These are phyloP conservation scores for Brassica rapa DNA, from an alignment of 345 rosid species.

Conservation along the genomic window DNA sequence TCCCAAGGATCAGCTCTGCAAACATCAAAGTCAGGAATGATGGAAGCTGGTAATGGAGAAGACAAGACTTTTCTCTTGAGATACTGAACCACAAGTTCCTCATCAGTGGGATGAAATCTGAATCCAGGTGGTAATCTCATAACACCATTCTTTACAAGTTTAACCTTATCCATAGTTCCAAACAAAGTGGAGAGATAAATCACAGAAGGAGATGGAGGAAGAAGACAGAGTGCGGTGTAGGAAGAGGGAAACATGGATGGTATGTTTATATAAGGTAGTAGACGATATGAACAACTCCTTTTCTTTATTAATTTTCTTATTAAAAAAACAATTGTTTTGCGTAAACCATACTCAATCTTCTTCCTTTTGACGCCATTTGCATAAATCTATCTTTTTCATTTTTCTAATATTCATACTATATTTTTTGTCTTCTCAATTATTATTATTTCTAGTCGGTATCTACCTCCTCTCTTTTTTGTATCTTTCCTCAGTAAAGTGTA, in stretches of 20 bases:
- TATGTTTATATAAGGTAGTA: slow-evolving; percentile 39
- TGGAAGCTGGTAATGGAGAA: slow-evolving; percentile 86
- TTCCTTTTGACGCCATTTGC: slow-evolving; percentile 43
- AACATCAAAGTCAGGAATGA: slow-evolving; percentile 91
- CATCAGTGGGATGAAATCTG: slow-evolving; percentile 94
- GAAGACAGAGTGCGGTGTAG: slow-evolving; percentile 36
- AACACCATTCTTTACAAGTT: slow-evolving; percentile 71
- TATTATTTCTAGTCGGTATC: slow-evolving; percentile 36
- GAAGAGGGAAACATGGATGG: slow-evolving; percentile 46
- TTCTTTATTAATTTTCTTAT: slow-evolving; percentile 17
- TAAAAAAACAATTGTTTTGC: slow-evolving; percentile 4
- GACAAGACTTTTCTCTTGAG: slow-evolving; percentile 66
- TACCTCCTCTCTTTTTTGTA: slow-evolving; percentile 28
- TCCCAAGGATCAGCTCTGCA: slow-evolving; percentile 99
- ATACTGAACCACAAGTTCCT: slow-evolving; percentile 89
- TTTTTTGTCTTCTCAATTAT: slow-evolving; percentile 32
- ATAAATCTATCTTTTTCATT: slow-evolving; percentile 23
- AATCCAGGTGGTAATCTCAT: slow-evolving; percentile 92
- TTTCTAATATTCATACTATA: slow-evolving; percentile 16
- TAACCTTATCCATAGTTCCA: slow-evolving; percentile 62
- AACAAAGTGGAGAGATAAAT: not conserved
- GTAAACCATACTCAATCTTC: slow-evolving; percentile 47
- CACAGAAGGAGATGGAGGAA: not conserved
- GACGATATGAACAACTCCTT: slow-evolving; percentile 38
- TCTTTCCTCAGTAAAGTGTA: slow-evolving; percentile 27